Evolutionary conservation across 140 eudicot species (phyloP).

Genomic region (Ambrosia hybrid): DNA sequence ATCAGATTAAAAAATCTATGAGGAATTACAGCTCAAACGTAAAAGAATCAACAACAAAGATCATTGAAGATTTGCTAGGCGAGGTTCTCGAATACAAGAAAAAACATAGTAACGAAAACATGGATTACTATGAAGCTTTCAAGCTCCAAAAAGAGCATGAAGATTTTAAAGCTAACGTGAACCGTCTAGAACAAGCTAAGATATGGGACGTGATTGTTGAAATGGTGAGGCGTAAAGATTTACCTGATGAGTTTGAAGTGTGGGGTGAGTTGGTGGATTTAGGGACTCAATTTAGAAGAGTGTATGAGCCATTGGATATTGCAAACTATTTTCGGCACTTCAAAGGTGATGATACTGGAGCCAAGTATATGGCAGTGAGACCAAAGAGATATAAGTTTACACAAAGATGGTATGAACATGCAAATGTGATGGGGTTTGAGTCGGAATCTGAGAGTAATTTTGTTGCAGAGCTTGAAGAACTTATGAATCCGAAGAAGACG

Average conservation of each 20-base stretch:
- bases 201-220: conserved; percentile 73
- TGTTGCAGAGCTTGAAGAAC: conserved; percentile 47
- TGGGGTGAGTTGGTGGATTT: conserved; percentile 51
- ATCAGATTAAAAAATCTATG: conserved; percentile 33
- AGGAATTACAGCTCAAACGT: not conserved
- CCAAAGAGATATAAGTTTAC: conserved; percentile 67
- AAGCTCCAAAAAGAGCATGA: conserved; percentile 42
- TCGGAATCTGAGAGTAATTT: conserved; percentile 53
- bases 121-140: conserved; percentile 65
- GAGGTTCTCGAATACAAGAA: conserved; percentile 46
- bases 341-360: conserved; percentile 56
- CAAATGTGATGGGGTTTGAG: conserved; percentile 27
- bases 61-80: conserved; percentile 31
- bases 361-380: conserved; percentile 52
- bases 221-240: conserved; percentile 64
- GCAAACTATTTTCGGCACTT: conserved; percentile 77
- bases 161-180: conserved; percentile 63
- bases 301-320: conserved; percentile 78
- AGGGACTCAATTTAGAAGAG: conserved; percentile 57
- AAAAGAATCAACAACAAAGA: not conserved
- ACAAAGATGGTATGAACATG: conserved; percentile 74
- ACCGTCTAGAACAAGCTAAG: conserved; percentile 62
- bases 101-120: conserved; percentile 24
- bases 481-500: conserved; percentile 38
- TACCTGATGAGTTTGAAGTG: conserved; percentile 85